A percentile compares a stretch with the other conserved stretches of the same genome.
phyloP scores from a whole-genome alignment of 139 green algal genomes.

The Desmodesmus armatus region DNA sequence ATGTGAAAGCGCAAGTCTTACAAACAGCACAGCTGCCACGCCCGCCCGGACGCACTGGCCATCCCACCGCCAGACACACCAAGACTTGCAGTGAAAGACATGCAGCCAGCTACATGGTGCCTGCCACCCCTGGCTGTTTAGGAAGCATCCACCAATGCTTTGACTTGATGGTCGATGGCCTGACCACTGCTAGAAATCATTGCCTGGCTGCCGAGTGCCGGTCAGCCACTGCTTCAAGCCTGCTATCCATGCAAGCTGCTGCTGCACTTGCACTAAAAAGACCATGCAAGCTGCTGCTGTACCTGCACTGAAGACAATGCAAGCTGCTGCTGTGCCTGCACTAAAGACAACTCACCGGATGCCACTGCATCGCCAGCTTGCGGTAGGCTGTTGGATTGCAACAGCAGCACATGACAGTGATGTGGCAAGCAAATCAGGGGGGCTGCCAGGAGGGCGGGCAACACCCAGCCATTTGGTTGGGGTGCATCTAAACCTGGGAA shows the following conservation, averaged over 20 bases:
- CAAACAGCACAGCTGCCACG: too few species aligned
- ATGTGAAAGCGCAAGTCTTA: too few species aligned
- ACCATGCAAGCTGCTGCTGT: not conserved
- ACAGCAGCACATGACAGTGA: not conserved
- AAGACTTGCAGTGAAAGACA: not conserved
- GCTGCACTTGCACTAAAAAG: not conserved
- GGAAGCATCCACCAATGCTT: too few species aligned
- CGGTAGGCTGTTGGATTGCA: conserved; percentile 87
- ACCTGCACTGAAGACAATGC: not conserved
- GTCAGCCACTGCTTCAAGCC: not conserved
- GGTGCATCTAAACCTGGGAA: too few species aligned
- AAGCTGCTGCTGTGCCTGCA: too few species aligned
- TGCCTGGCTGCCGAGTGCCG: not conserved
- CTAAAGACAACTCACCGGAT: conserved; percentile 76
- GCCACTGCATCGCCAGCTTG: conserved; percentile 88
- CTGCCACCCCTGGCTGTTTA: too few species aligned
- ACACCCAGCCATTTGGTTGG: too few species aligned
- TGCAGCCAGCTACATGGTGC: conserved; percentile 22
- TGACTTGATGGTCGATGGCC: too few species aligned
- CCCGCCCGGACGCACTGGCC: too few species aligned
- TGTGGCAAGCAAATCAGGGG: not conserved
- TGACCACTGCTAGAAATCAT: too few species aligned
- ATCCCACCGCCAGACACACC: too few species aligned
- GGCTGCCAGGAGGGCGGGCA: too few species aligned
- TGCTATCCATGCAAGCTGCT: not conserved